Evolutionary conservation across 495 filamentous ascomycete genomes (phyloP), one percentile per base, ranked within the genome.

Genomic region (Elasticomyces elasticus): DNA sequence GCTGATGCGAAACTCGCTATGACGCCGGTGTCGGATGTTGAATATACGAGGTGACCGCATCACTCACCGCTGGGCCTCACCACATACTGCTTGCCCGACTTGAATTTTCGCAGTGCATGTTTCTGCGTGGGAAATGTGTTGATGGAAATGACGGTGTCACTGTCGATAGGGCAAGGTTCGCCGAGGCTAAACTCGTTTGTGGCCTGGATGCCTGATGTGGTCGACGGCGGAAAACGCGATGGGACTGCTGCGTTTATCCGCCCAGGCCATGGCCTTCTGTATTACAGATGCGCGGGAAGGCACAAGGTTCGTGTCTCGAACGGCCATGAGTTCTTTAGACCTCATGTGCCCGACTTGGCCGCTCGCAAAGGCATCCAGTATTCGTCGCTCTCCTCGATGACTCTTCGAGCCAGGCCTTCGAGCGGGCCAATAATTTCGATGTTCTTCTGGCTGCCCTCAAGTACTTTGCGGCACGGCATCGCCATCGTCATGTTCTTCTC

Each of bases 401-500:
- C 75, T 22, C 57, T 64, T 42, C 55, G 55, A 41, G 75, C 73
- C 66, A 74, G 72, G 11, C 65, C 71, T 30, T 61, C 66, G 24
- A 73, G 60, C 4, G 75, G 74, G 25, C 74, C 76, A 46, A 77
- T 61, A 35, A 78, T 71, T 62, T 78, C 70, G 20, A 78, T 66
- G 43, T 62, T 54, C 52, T 68, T 71, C 64, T 77, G 75, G 26
- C 72, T 72, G 19, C 58, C 67, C 41, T 59, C 61, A 53, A 77
- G 64, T 20, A 79, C 62, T 30, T 71, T 67, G 7, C 71, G 71
- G 48, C 75, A 76, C 49, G 72, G 72, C 66, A 75, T 66, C 31
- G 71, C 67, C 67, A 79, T 67, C 5, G 76, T 78, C 47, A 78
- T 72, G 53, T 79, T 79, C 59, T 75, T 72, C 54, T 64, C 62